These are phyloP conservation scores for Cyclanthera cordifolia DNA, from an alignment of 306 rosid species.

Conservation along the genomic window DNA sequence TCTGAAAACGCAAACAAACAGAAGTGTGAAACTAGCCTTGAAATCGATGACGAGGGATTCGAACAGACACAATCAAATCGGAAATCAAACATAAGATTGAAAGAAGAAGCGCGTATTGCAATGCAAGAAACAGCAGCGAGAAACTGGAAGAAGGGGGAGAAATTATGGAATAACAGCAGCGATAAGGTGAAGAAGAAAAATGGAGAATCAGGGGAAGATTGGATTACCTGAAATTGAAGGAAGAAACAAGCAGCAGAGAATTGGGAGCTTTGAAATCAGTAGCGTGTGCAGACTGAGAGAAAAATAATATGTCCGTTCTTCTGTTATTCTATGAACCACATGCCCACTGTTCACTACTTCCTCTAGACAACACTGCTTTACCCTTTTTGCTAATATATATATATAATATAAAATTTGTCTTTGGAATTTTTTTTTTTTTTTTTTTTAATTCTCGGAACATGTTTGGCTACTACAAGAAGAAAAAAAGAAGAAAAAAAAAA, in stretches of 20 bases:
- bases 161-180: not conserved
- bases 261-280: not conserved
- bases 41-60: not conserved
- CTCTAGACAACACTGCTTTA: no score
- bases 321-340: no score
- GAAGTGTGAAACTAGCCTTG: not conserved
- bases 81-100: not conserved
- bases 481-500: no score
- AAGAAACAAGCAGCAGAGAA: not conserved
- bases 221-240: constrained; percentile 1
- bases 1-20: no score
- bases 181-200: not conserved
- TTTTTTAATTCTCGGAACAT: no score
- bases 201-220: not conserved
- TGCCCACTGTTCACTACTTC: no score
- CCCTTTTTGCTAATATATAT: no score
- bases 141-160: not conserved
- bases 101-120: not conserved
- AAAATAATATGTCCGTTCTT: no score
- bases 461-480: no score
- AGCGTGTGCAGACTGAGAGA: no score
- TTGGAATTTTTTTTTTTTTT: no score
- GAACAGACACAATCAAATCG: not conserved
- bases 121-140: not conserved
- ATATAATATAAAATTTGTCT: no score